phyloP scores from a whole-genome alignment of 78 protist species.

The Dictyostelium purpureum region DNA sequence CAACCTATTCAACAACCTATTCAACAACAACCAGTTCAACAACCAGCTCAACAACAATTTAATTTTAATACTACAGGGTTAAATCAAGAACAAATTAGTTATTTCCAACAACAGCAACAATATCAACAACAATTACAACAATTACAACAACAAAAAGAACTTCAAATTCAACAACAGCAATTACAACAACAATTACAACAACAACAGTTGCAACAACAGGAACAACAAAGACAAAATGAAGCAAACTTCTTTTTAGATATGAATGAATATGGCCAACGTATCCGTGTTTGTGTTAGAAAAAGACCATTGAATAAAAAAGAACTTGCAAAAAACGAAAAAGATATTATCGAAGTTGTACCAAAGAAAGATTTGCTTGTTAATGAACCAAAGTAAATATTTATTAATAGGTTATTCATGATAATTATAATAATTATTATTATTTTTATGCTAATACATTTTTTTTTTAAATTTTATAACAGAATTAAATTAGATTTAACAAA shows the following conservation, averaged over 20 bases:
- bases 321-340: slow-evolving; percentile 42
- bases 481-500: slow-evolving; percentile 89
- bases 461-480: not conserved
- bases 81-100: not conserved
- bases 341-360: slow-evolving; percentile 31
- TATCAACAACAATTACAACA: slow-evolving; percentile 4
- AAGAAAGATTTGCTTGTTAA: slow-evolving; percentile 50
- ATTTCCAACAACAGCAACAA: slow-evolving; percentile 26
- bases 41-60: not conserved
- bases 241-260: slow-evolving; percentile 41
- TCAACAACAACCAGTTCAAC: not conserved
- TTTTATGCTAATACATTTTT: not conserved
- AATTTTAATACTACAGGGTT: not conserved
- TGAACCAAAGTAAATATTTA: slow-evolving; percentile 50
- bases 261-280: slow-evolving; percentile 77
- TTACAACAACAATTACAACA: not conserved
- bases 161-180: not conserved
- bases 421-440: not conserved
- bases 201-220: slow-evolving; percentile 20
- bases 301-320: slow-evolving; percentile 91
- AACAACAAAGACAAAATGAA: slow-evolving; percentile 4
- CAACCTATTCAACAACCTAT: not conserved
- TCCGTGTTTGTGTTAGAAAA: slow-evolving; percentile 95
- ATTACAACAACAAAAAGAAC: not conserved
- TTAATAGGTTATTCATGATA: not conserved